Evolutionary conservation across 176 grass and related monocot genomes (phyloP), one percentile per base, ranked within the genome.

Genomic region (Zizania latifolia): DNA sequence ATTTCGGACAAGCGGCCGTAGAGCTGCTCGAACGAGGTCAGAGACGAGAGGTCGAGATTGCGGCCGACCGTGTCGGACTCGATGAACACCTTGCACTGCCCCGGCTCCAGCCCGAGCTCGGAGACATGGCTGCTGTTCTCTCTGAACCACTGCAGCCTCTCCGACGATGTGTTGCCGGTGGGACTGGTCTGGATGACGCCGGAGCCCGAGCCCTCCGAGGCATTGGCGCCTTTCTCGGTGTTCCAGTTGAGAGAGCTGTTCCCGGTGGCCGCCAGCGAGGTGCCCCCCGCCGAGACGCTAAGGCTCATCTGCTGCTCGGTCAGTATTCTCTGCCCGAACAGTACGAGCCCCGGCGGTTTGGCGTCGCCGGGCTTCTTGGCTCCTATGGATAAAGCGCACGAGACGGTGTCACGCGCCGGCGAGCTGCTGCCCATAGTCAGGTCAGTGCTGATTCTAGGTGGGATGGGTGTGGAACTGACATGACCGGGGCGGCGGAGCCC

Each of bases 81-180:
- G 37, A 93, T 62, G 82, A 91, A 98, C 71, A 92, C 89, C 84
- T 94, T 92, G 82, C 94, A 99, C 40, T 92, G 89, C 23, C 96
- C 89, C 23, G 70, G 45, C 76, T 87, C 74, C 57, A 87, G 30
- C 2, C 73, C 58, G 66, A 50, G 9, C 57, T 87, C 85, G 50
- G 38, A 68, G 37, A 19, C 10, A n/a, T n/a, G n/a, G 5, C 37
- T 21, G 71, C 24, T 19, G 14, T 10, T 53, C 32, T 62, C 75
- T 1, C 34, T 14, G 17, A 63, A 84, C 81, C 44, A 75, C 14
- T 66, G 76, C 68, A 24, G 50, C 15, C 39, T 58, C 51, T 74
- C 74, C 24, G 68, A 33, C 17, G 81, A 80, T 0, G 56, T 61
- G 63, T 84, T 70, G 37, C 75, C 51, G 30, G 81, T 78, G 17